Percentiles rank a stretch among this genome's conserved stretches.
phyloP scores from a whole-genome alignment of 768 basidiomycete genomes.

The Infundibulicybe gibba region DNA sequence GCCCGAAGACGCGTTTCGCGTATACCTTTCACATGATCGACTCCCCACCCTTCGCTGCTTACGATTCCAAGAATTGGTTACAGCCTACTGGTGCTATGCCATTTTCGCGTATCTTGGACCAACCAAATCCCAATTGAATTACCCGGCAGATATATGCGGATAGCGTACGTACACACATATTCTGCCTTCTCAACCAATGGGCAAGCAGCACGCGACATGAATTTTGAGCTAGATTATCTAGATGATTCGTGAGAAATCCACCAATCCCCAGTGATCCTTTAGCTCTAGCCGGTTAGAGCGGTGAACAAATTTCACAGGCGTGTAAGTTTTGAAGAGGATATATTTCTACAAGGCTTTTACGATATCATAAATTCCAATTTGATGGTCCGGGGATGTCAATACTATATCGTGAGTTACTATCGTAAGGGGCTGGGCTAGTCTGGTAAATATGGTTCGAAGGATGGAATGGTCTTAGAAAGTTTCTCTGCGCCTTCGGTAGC shows the following conservation, averaged over 20 bases:
- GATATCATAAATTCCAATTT: no score
- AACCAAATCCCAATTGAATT: slow-evolving; percentile 7
- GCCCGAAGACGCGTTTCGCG: slow-evolving; percentile 77
- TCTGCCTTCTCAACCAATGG: no score
- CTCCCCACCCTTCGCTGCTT: slow-evolving; percentile 60
- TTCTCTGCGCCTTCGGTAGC: slow-evolving; percentile 46
- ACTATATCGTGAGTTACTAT: no score
- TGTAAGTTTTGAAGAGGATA: no score
- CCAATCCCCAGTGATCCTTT: no score
- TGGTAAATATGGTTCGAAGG: background rate
- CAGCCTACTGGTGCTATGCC: slow-evolving; percentile 86
- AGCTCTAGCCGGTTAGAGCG: no score
- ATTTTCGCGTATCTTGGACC: slow-evolving; percentile 59
- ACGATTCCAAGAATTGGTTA: slow-evolving; percentile 94
- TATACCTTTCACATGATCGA: slow-evolving; percentile 98
- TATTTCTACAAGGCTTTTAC: no score
- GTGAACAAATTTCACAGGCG: no score
- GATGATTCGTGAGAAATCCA: no score
- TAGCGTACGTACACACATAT: background rate
- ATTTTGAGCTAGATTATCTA: no score
- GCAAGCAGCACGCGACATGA: no score
- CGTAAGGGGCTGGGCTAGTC: background rate
- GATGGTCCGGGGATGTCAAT: no score
- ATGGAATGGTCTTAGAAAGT: slow-evolving; percentile 6
- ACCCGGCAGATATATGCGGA: background rate